phyloP scores from a whole-genome alignment of 495 filamentous ascomycete species.

The Aspergillus heteromorphus region DNA sequence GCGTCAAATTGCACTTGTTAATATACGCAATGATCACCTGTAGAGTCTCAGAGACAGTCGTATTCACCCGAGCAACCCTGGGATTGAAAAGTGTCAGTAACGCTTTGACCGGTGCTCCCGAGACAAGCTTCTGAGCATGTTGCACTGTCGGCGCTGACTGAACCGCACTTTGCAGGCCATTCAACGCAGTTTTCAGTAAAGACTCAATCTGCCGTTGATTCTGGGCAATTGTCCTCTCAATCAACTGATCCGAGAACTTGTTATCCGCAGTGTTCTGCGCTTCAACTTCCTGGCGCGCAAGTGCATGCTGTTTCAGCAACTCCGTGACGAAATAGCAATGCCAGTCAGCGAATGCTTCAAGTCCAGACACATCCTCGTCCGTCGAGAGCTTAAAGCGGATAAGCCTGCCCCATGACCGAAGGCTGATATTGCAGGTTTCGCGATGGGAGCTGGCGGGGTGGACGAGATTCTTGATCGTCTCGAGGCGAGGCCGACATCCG shows the following conservation, averaged over 20 bases:
- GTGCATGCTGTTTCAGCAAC: conserved; percentile 52
- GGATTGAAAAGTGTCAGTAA: conserved; percentile 38
- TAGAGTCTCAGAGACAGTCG: conserved; percentile 31
- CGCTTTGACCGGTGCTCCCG: conserved; percentile 30
- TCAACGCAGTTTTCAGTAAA: conserved; percentile 49
- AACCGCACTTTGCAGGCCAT: conserved; percentile 47
- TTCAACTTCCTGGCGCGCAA: conserved; percentile 58
- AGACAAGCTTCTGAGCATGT: conserved; percentile 31
- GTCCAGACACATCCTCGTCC: conserved; percentile 43
- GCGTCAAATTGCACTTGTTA: conserved; percentile 25
- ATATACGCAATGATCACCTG: conserved; percentile 34
- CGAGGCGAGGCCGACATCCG: conserved; percentile 60
- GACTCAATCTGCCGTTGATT: conserved; percentile 62
- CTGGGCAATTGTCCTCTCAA: conserved; percentile 50
- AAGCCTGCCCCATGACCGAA: conserved; percentile 77
- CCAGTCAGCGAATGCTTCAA: conserved; percentile 65
- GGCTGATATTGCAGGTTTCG: conserved; percentile 77
- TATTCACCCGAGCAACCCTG: conserved; percentile 29
- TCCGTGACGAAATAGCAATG: conserved; percentile 52
- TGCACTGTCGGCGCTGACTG: conserved; percentile 28
- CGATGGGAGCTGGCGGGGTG: conserved; percentile 71
- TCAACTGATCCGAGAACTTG: conserved; percentile 40
- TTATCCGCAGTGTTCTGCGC: conserved; percentile 41
- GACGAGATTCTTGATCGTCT: conserved; percentile 73
- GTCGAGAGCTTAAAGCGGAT: conserved; percentile 67